Evolutionary conservation across 2,329 filamentous ascomycete species (phyloP).

Genomic region (Trichoderma cornu-damae): DNA sequence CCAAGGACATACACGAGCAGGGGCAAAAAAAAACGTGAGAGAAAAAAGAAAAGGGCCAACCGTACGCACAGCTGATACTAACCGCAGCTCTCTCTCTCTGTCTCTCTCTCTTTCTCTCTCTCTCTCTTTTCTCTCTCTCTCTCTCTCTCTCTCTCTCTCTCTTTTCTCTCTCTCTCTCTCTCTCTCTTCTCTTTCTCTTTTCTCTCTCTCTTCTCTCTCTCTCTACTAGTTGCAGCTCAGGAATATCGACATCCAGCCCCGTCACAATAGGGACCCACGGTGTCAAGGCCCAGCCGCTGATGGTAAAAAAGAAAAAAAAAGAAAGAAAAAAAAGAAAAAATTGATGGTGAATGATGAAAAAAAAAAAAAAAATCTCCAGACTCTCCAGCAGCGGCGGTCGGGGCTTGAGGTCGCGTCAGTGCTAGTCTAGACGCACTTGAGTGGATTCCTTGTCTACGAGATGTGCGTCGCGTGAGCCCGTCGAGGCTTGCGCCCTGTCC

Average conservation of each 20-base stretch:
- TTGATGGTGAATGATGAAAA: slow-evolving; percentile 10
- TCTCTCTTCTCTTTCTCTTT: no score
- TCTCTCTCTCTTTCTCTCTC: no score
- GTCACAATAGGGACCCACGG: neutral
- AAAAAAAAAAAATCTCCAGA: slow-evolving; percentile 14
- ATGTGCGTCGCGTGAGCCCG: slow-evolving; percentile 15
- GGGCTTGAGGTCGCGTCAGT: slow-evolving; percentile 11
- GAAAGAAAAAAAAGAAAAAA: slow-evolving; percentile 11
- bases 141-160: no score
- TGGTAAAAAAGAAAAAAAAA: neutral
- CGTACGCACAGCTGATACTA: neutral
- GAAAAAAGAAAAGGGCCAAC: no score
- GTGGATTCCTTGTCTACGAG: slow-evolving; percentile 10
- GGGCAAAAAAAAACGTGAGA: no score
- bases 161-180: no score
- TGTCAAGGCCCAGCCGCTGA: neutral
- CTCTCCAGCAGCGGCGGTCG: slow-evolving; percentile 16
- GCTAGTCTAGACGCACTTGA: slow-evolving; percentile 15
- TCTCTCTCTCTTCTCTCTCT: no score
- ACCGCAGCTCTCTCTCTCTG: neutral
- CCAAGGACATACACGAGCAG: neutral
- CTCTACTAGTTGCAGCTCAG: neutral
- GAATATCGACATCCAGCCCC: neutral
- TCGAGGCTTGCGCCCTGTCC: neutral
- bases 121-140: no score